Percentiles rank a stretch among this genome's conserved stretches.
Conservation (phyloP, 768 basidiomycete species). For the Auricularia sp. region DNA sequence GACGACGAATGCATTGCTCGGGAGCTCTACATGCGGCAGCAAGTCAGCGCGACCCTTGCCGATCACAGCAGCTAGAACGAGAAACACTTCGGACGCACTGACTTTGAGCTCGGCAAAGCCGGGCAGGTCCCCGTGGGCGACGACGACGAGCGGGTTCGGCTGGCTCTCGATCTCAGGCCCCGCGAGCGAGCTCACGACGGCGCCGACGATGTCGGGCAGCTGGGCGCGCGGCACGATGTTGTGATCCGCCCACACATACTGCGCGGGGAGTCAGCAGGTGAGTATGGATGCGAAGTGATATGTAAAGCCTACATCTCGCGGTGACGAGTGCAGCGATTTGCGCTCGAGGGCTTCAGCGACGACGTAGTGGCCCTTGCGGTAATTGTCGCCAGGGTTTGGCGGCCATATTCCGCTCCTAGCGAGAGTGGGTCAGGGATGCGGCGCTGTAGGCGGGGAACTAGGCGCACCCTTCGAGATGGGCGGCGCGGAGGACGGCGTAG, state of each 20-base stretch:
- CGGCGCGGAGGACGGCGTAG: constrained; percentile 69
- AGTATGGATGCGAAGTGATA: constrained; percentile 38
- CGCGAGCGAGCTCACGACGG: constrained; percentile 56
- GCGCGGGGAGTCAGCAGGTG: not conserved
- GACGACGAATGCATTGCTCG: constrained; percentile 58
- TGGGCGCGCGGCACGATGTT: constrained; percentile 58
- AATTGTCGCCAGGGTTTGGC: constrained; percentile 63
- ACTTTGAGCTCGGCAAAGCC: constrained; percentile 72
- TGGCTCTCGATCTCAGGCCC: constrained; percentile 69
- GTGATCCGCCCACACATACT: constrained; percentile 32
- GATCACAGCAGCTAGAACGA: not conserved
- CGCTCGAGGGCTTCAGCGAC: constrained; percentile 35
- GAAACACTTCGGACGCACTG: constrained; percentile 35
- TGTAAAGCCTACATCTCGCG: constrained; percentile 42
- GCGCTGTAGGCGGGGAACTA: not conserved
- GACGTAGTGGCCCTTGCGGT: constrained; percentile 73
- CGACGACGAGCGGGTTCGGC: constrained; percentile 59
- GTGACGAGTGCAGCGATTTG: constrained; percentile 56
- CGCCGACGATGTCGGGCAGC: constrained; percentile 61
- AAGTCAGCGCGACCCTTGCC: not conserved
- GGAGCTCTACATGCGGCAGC: constrained; percentile 40
- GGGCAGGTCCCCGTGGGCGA: constrained; percentile 54
- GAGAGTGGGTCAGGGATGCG: not conserved
- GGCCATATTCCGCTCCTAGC: constrained; percentile 62
- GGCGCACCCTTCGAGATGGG: constrained; percentile 58